Base-by-base conservation (phyloP, 2,329 filamentous ascomycete species). In the Tolypocladium cylindrosporum region DNA sequence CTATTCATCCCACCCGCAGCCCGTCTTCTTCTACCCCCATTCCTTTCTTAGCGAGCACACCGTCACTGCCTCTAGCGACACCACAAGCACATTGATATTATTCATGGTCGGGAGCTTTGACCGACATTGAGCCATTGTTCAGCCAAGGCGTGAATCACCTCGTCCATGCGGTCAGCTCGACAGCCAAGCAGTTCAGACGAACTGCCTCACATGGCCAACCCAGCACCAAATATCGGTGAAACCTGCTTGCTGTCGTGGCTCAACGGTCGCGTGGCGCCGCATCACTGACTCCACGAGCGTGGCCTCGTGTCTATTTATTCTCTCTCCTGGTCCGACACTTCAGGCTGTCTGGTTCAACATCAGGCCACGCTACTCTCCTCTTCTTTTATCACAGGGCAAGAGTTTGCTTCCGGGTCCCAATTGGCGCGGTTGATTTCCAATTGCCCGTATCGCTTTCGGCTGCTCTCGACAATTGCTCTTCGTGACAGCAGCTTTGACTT, bases 321-420 rank as follows among this genome's bases (percentile, higher is more conserved):
- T 42, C 31, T 42, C 19, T 34, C 53, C 43, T 37, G 14, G 31
- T 42, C 36, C 55, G 37, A 56, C 34, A 37, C 9, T 39, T 34
- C 34, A 21, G 56, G 41, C 34, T 50, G 42, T 36, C 40, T 43
- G 19, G 52, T 57, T 52, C 41, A 48, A 55, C 53, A 40, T 39
- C 58, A 56, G 41, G 54, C 56, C 42, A 21, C 60, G 6, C 19
- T 10, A 64, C 9, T 21, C 31, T 51, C 9, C 16, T 34, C 19
- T 36, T 51, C 31, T 11, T 16, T 21, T 16, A n/a, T 36, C 16
- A 21, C 31, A 13, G 7, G 4, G 31, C 45, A 50, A 48, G 27
- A 19, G 27, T 50, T 50, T 50, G 45, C 24, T 31, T 5, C 24
- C 45, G 31, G 24, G 19, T 19, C 24, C 14, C 45, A 50, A 19